These are phyloP conservation scores for Tetrapisispora taiwanensis DNA, from an alignment of 805 yeast species.

Conservation along the genomic window DNA sequence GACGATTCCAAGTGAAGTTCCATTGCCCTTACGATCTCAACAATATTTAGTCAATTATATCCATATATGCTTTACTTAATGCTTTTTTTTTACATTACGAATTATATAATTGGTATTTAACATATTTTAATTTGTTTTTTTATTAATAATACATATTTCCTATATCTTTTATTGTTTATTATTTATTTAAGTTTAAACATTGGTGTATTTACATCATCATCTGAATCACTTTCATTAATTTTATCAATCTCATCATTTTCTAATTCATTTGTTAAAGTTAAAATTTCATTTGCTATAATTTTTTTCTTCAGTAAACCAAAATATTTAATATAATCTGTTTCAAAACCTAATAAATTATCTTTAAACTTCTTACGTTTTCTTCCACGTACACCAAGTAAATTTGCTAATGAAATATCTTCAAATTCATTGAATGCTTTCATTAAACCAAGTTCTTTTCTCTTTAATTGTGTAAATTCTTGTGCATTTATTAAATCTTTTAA, in stretches of 20 bases:
- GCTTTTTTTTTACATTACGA: too few relatives aligned
- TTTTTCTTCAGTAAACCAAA: conserved; percentile 18
- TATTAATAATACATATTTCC: not conserved
- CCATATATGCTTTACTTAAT: too few relatives aligned
- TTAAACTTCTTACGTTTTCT: conserved; percentile 27
- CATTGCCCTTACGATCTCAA: too few relatives aligned
- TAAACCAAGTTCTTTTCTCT: conserved; percentile 26
- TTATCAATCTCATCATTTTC: not conserved
- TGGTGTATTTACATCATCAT: not conserved
- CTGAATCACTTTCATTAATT: not conserved
- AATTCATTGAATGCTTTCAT: conserved; percentile 26
- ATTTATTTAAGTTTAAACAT: not conserved
- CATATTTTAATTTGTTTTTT: too few relatives aligned
- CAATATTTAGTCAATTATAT: too few relatives aligned
- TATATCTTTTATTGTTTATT: not conserved
- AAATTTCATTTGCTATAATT: conserved; percentile 7
- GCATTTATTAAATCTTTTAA: conserved; percentile 14
- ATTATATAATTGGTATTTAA: too few relatives aligned
- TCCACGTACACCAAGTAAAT: conserved; percentile 29
- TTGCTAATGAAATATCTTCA: conserved; percentile 29
- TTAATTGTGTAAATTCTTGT: conserved; percentile 13
- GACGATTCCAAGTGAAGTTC: too few relatives aligned
- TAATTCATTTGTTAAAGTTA: not conserved
- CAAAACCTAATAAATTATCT: conserved; percentile 26
- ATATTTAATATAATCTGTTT: conserved; percentile 23